phyloP scores from a whole-genome alignment of 164 flowering plant genomes.

The Amborella trichopoda region DNA sequence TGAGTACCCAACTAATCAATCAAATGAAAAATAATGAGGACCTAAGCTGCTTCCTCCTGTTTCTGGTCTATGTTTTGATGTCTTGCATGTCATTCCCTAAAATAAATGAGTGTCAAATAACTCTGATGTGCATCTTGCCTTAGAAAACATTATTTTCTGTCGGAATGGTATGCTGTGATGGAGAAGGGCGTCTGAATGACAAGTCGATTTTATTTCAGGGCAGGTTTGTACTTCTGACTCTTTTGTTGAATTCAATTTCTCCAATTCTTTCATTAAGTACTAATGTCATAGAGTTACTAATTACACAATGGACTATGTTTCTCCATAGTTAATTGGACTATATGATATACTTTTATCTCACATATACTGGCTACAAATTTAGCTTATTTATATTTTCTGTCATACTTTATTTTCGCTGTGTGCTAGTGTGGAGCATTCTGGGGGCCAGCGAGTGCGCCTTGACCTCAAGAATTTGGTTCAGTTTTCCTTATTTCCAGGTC shows the following conservation, averaged over 20 bases:
- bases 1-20: background rate
- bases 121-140: conserved; percentile 2
- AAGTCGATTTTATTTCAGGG: conserved; percentile 81
- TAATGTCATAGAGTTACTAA: background rate
- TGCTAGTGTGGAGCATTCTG: conserved; percentile 81
- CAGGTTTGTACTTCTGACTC: conserved; percentile 37
- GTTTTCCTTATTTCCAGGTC: conserved; percentile 93
- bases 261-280: background rate
- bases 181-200: conserved; percentile 83
- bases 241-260: background rate
- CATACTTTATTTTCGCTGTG: conserved; percentile 4
- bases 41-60: background rate
- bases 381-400: too few species aligned
- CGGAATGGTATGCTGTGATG: conserved; percentile 97
- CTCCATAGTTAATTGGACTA: too few species aligned
- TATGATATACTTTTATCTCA: too few species aligned
- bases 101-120: background rate
- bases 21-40: background rate
- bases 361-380: too few species aligned
- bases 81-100: too few species aligned
- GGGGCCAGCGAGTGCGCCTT: conserved; percentile 89
- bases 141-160: conserved; percentile 78
- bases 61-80: background rate
- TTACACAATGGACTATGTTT: too few species aligned
- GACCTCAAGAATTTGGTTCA: conserved; percentile 61